Base-by-base conservation (phyloP, 2,329 filamentous ascomycete species). In the Pseudofabraea citricarpa region DNA sequence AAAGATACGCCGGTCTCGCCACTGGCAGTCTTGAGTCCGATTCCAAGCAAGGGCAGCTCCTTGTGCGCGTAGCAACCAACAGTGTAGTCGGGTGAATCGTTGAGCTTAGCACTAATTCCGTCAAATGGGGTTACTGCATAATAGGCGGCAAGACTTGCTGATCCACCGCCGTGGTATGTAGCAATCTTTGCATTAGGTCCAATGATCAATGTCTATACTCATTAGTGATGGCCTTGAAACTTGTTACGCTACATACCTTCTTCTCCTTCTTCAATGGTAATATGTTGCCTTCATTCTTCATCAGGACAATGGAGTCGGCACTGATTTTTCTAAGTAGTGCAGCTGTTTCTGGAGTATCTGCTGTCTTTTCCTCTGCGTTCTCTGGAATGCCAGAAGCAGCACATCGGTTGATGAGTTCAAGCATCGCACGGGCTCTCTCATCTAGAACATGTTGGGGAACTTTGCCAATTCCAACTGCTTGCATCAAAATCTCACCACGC, bases 111-210 rank as follows among this genome's bases (percentile, higher is more conserved):
- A 29, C 71, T 74, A 54, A 90, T 87, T 6, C 84, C 85, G 44
- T 86, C 82, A 20, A 83, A 80, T 2, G 85, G 86, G 0, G 81
- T 87, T 16, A 89, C 73, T 37, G 84, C 83, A 46, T 83, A 81
- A 64, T 85, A 86, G 6, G 75, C 68, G 8, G 64, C 63, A 21
- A 80, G 62, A 0, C 78, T 74, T 2, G 82, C 83, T 4, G 79
- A 84, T 16, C 83, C 83, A 45, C 82, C 83, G 26, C 83, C 83
- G 52, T 81, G 35, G 50, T 77, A 78, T 2, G 71, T 73, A 1
- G 74, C 69, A 33, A 72, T 60, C 56, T 77, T 79, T 7, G 76
- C 74, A 50, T 80, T 79, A 13, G 76, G 76, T 0, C 77, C 77
- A 22, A 81, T 66, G 22, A 81, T 64, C 18, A 79, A 66, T 0